These are phyloP conservation scores for Aspergillaceae sp. DNA, from an alignment of 2,329 filamentous ascomycete genomes.

Conservation along the genomic window DNA sequence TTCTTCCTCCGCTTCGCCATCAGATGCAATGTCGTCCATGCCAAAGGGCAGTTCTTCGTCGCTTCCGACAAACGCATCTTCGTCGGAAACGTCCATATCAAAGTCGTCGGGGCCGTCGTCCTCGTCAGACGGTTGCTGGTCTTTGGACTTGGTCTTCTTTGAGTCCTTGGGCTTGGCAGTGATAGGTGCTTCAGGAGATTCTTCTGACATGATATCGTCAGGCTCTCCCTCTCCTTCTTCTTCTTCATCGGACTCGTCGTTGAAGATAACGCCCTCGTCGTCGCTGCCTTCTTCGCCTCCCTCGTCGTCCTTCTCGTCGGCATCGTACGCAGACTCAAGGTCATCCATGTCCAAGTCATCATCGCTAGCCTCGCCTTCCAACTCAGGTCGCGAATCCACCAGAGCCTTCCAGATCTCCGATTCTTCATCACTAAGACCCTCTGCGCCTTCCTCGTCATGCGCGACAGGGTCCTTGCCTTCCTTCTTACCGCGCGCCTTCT, in stretches of 20 bases:
- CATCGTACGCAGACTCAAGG: constrained; percentile 44
- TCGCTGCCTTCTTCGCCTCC: constrained; percentile 37
- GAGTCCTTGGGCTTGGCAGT: constrained; percentile 9
- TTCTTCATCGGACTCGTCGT: constrained; percentile 38
- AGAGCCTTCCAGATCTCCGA: constrained; percentile 90
- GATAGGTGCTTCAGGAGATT: constrained; percentile 13
- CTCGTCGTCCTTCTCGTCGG: constrained; percentile 38
- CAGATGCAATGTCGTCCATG: constrained; percentile 30
- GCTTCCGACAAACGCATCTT: constrained; percentile 42
- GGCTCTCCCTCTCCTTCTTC: constrained; percentile 24
- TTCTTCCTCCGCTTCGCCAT: no score
- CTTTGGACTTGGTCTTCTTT: constrained; percentile 16
- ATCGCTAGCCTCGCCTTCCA: constrained; percentile 37
- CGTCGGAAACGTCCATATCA: constrained; percentile 40
- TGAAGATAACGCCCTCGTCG: constrained; percentile 41
- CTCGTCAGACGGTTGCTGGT: constrained; percentile 37
- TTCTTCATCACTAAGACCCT: constrained; percentile 53
- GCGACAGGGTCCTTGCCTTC: constrained; percentile 39
- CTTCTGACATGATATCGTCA: no score
- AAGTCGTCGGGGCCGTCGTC: constrained; percentile 40
- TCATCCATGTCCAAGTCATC: constrained; percentile 51
- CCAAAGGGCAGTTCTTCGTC: constrained; percentile 48
- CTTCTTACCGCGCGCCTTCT: constrained; percentile 44
- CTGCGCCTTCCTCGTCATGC: constrained; percentile 36
- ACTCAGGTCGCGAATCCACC: background rate